These are phyloP conservation scores for Vitellaria paradoxa DNA, from an alignment of 179 eudicot species.

Conservation along the genomic window DNA sequence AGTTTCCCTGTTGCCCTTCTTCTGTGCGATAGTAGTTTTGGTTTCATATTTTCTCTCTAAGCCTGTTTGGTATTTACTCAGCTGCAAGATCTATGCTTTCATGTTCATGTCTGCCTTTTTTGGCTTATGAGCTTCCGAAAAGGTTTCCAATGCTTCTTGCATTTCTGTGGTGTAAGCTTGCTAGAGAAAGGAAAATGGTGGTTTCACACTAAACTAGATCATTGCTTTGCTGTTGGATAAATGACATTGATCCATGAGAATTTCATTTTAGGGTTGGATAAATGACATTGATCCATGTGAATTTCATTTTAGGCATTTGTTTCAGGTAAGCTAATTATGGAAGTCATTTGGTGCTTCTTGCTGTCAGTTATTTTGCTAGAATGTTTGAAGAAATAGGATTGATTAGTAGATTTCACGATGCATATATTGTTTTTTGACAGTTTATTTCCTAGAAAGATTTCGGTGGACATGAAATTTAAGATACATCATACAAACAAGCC, in stretches of 20 bases:
- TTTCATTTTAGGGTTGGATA: background rate
- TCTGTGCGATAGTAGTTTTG: background rate
- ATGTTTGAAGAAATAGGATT: background rate
- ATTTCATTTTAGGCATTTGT: background rate
- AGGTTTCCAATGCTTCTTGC: too few relatives aligned
- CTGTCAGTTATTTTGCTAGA: background rate
- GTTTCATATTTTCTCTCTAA: background rate
- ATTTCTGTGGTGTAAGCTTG: too few relatives aligned
- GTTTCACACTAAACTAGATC: too few relatives aligned
- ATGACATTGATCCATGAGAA: too few relatives aligned
- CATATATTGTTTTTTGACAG: background rate
- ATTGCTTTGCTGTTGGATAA: too few relatives aligned
- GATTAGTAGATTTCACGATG: background rate
- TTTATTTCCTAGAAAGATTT: background rate
- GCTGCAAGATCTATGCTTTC: background rate
- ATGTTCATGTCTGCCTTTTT: too few relatives aligned
- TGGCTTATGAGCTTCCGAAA: too few relatives aligned
- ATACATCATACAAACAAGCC: too few relatives aligned
- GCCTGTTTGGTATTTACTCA: background rate
- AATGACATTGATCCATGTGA: background rate
- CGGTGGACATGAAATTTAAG: too few relatives aligned
- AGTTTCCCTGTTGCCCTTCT: background rate
- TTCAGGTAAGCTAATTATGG: background rate
- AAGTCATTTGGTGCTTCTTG: background rate
- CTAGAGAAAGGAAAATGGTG: too few relatives aligned